Evolutionary conservation across 495 filamentous ascomycete genomes (phyloP).

Genomic region (Neurospora terricola): DNA sequence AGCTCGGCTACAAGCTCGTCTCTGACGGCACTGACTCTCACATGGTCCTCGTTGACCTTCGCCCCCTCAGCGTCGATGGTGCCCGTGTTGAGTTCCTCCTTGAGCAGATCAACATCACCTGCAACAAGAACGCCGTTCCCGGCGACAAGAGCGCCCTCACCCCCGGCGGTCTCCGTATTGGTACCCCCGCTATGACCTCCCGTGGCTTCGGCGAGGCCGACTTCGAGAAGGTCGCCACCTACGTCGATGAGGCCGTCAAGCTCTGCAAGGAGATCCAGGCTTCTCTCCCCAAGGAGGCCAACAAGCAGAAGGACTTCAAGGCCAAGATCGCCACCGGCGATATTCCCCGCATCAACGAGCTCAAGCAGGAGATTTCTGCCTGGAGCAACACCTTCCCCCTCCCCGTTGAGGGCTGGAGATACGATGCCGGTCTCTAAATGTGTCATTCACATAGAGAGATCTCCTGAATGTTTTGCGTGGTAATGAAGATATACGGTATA

Average conservation of each 20-base stretch:
- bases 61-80: conserved; percentile 70
- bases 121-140: conserved; percentile 98
- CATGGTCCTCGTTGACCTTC: conserved; percentile 92
- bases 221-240: conserved; percentile 81
- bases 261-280: conserved; percentile 77
- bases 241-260: conserved; percentile 77
- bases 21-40: conserved; percentile 96
- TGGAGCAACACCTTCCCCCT: conserved; percentile 93
- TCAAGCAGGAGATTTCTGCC: conserved; percentile 77
- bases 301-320: conserved; percentile 99
- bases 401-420: conserved; percentile 61
- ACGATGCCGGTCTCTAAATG: conserved; percentile 37
- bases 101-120: conserved; percentile 96
- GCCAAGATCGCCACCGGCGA: conserved; percentile 72
- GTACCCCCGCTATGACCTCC: conserved; percentile 93
- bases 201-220: conserved; percentile 89
- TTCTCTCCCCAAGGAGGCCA: conserved; percentile 84
- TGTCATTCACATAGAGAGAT: background rate
- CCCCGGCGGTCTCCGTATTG: conserved; percentile 88
- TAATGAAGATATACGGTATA: conserved; percentile 3
- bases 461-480: background rate
- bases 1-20: conserved; percentile 82
- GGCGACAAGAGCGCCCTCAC: conserved; percentile 97
- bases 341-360: conserved; percentile 64
- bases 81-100: conserved; percentile 94